A percentile compares a stretch with the other conserved stretches of the same genome.
phyloP scores from a whole-genome alignment of 2,329 filamentous ascomycete genomes.

The Xylariales sp. region DNA sequence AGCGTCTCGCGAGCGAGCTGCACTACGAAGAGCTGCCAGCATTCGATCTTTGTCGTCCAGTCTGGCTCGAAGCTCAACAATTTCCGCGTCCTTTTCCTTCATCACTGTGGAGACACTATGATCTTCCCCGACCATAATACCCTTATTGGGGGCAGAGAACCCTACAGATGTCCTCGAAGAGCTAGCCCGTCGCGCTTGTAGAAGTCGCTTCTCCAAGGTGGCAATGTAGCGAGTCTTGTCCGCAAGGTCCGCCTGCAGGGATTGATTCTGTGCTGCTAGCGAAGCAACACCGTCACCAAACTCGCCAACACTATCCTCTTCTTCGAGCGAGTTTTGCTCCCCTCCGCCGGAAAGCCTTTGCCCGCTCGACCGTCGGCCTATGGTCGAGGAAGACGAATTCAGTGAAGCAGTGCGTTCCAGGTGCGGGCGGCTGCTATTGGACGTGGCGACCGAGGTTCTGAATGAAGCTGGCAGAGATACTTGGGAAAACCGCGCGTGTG shows the following conservation, averaged over 20 bases:
- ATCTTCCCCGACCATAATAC: conserved; percentile 71
- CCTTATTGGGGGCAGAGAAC: conserved; percentile 56
- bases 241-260: conserved; percentile 90
- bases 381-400: conserved; percentile 57
- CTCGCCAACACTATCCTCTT: conserved; percentile 64
- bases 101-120: conserved; percentile 68
- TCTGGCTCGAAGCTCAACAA: conserved; percentile 80
- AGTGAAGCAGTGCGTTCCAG: conserved; percentile 64
- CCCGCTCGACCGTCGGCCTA: conserved; percentile 48
- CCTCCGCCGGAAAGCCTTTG: conserved; percentile 40
- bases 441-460: conserved; percentile 67
- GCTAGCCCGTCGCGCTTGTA: conserved; percentile 86
- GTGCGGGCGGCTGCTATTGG: conserved; percentile 44
- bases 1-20: conserved; percentile 78
- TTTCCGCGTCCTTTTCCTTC: conserved; percentile 88
- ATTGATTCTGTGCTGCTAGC: conserved; percentile 76
- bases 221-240: conserved; percentile 97
- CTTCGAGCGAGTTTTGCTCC: conserved; percentile 43
- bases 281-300: conserved; percentile 84
- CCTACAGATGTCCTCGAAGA: conserved; percentile 81
- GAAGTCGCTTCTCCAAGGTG: conserved; percentile 83
- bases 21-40: conserved; percentile 79
- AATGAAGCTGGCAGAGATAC: conserved; percentile 51
- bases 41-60: conserved; percentile 95
- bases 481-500: conserved; percentile 60